Conservation (phyloP, 2,329 filamentous ascomycete species). For the Orbilia quercus region DNA sequence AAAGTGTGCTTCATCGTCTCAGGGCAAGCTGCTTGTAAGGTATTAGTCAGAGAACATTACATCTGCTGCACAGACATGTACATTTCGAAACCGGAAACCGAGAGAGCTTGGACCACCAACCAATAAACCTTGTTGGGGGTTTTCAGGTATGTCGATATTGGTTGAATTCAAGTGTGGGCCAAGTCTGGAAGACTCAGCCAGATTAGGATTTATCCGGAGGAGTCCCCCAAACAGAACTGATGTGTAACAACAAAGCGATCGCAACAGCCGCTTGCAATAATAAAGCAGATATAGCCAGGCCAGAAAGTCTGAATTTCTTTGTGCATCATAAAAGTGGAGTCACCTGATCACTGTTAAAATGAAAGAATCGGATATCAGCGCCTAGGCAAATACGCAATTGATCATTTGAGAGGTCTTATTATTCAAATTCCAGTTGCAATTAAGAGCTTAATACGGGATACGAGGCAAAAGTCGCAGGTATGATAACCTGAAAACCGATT, state of each 20-base stretch:
- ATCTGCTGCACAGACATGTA: constrained; percentile 31
- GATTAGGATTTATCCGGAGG: constrained; percentile 37
- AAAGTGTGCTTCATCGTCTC: no score
- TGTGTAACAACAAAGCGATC: constrained; percentile 25
- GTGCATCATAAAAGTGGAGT: constrained; percentile 21
- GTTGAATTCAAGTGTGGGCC: neutral
- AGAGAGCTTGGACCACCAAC: constrained; percentile 33
- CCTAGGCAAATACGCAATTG: constrained; percentile 25
- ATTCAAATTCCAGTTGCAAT: neutral
- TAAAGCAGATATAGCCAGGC: constrained; percentile 6
- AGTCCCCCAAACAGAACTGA: constrained; percentile 19
- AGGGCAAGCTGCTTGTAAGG: neutral
- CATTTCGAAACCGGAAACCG: constrained; percentile 11
- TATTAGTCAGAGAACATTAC: neutral
- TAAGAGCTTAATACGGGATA: constrained; percentile 27
- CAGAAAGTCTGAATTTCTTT: no score
- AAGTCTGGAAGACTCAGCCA: neutral
- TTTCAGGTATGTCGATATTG: constrained; percentile 14
- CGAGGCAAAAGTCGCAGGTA: constrained; percentile 20
- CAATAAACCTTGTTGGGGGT: constrained; percentile 23
- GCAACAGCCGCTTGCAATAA: constrained; percentile 4
- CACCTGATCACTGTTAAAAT: constrained; percentile 34
- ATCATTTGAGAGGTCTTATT: neutral
- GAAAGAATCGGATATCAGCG: constrained; percentile 3
- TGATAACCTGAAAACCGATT: constrained; percentile 10